A percentile compares a stretch with the other conserved stretches of the same genome.
Conservation (phyloP, 495 filamentous ascomycete genomes). For the Cercophora sp. region DNA sequence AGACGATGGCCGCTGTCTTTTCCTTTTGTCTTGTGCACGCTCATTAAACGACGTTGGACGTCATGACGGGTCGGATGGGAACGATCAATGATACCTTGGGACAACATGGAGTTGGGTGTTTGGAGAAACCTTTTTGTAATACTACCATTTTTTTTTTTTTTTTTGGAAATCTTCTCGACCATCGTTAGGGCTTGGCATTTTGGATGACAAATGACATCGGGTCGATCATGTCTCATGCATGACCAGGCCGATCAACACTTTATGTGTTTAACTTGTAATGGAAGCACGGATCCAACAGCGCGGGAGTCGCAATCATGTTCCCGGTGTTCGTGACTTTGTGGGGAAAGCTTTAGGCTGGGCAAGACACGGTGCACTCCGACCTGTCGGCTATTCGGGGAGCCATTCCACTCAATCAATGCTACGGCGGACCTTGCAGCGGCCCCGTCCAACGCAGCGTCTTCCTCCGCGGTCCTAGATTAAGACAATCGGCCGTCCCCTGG, state of each 20-base stretch:
- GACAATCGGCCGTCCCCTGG: slow-evolving; percentile 9
- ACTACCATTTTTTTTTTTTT: not conserved
- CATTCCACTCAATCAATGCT: not conserved
- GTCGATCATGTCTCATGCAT: too few relatives aligned
- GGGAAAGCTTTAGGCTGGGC: too few relatives aligned
- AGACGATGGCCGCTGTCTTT: not conserved
- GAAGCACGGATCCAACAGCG: too few relatives aligned
- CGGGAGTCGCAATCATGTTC: too few relatives aligned
- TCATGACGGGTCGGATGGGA: not conserved
- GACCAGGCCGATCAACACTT: too few relatives aligned
- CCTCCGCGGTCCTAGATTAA: slow-evolving; percentile 33
- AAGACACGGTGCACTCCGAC: not conserved
- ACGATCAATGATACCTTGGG: slow-evolving; percentile 8
- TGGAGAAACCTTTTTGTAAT: not conserved
- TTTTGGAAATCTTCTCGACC: not conserved
- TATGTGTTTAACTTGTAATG: too few relatives aligned
- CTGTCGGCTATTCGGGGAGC: slow-evolving; percentile 27
- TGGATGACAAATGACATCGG: too few relatives aligned
- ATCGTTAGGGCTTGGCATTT: not conserved
- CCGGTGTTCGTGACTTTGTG: too few relatives aligned
- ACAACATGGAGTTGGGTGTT: not conserved
- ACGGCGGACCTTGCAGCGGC: not conserved
- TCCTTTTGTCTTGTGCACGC: not conserved
- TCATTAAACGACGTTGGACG: slow-evolving; percentile 1
- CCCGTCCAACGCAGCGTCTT: slow-evolving; percentile 17